Conservation (phyloP, 2,329 filamentous ascomycete species). For the Didymella segeticola region DNA sequence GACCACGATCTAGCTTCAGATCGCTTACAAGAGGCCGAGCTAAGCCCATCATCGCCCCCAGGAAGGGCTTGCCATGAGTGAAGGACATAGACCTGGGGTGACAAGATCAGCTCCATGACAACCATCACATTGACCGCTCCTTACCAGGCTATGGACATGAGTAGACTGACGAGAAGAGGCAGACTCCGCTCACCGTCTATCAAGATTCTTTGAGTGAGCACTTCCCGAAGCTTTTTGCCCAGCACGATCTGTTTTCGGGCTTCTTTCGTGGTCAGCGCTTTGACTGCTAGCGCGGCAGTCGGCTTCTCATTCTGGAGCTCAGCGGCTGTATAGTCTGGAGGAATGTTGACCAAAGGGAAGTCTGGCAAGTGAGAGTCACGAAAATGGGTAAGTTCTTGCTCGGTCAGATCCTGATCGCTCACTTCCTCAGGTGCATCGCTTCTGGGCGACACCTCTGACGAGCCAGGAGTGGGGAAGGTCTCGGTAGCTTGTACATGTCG, state of each 20-base stretch:
- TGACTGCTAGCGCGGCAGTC: conserved; percentile 24
- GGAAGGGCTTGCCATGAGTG: conserved; percentile 23
- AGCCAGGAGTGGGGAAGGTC: conserved; percentile 17
- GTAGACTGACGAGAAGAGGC: conserved; percentile 28
- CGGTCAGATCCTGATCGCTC: conserved; percentile 12
- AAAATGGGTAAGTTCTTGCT: conserved; percentile 18
- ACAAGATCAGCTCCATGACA: neutral
- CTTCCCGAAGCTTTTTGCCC: conserved; percentile 23
- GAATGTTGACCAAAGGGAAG: conserved; percentile 24
- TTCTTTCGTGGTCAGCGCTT: conserved; percentile 25
- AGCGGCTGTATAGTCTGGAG: conserved; percentile 8
- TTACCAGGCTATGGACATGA: conserved; percentile 32
- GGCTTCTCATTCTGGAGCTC: conserved; percentile 19
- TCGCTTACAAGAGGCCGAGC: conserved; percentile 28
- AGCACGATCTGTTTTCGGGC: conserved; percentile 20
- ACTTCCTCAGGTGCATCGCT: neutral
- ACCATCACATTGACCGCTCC: neutral
- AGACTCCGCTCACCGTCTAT: conserved; percentile 32
- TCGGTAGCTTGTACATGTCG: conserved; percentile 8
- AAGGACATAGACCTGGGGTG: conserved; percentile 25
- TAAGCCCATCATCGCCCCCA: conserved; percentile 24
- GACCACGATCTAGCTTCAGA: conserved; percentile 27
- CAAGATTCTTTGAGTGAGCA: conserved; percentile 27
- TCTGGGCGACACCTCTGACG: conserved; percentile 2
- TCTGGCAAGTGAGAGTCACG: conserved; percentile 14